Percentiles rank a stretch among this genome's conserved stretches.
Evolutionary conservation across 805 yeast genomes (phyloP).

Genomic region (Lipomyces sp.): DNA sequence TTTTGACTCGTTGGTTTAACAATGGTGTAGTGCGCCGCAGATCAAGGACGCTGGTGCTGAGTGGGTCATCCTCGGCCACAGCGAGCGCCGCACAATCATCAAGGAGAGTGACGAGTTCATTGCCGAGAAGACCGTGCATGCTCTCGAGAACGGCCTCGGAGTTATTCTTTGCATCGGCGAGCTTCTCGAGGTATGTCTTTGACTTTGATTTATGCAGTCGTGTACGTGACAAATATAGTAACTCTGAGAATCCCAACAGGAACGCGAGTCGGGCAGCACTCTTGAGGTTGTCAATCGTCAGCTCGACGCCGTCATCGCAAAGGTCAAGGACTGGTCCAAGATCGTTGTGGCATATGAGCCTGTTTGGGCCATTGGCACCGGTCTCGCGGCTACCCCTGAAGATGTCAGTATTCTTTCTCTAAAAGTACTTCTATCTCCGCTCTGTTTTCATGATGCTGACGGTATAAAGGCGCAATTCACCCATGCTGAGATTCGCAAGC

Average conservation of each 20-base stretch:
- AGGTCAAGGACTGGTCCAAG: conserved; percentile 82
- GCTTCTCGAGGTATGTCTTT: conserved; percentile 41
- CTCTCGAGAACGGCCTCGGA: conserved; percentile 80
- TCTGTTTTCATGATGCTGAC: too few species aligned
- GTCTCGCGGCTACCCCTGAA: conserved; percentile 96
- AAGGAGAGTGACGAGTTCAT: conserved; percentile 78
- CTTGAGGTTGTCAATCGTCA: conserved; percentile 84
- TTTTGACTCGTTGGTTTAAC: too few species aligned
- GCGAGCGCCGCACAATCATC: conserved; percentile 95
- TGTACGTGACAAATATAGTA: too few species aligned
- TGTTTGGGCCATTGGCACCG: conserved; percentile 99
- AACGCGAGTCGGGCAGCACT: conserved; percentile 86
- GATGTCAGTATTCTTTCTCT: conserved; percentile 43
- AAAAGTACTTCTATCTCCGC: too few species aligned
- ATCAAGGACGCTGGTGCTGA: conserved; percentile 86
- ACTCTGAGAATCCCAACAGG: conserved; percentile 62
- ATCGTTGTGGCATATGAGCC: conserved; percentile 98
- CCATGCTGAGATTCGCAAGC: conserved; percentile 83
- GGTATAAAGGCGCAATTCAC: conserved; percentile 98
- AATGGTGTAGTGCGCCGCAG: conserved; percentile 52
- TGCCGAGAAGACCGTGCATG: conserved; percentile 92
- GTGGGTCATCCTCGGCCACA: conserved; percentile 97
- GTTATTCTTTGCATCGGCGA: conserved; percentile 98
- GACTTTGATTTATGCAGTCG: too few species aligned
- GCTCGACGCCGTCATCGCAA: conserved; percentile 79